Evolutionary conservation across 208 protist genomes (phyloP).

Genomic region (Acanthamoeba royreba): DNA sequence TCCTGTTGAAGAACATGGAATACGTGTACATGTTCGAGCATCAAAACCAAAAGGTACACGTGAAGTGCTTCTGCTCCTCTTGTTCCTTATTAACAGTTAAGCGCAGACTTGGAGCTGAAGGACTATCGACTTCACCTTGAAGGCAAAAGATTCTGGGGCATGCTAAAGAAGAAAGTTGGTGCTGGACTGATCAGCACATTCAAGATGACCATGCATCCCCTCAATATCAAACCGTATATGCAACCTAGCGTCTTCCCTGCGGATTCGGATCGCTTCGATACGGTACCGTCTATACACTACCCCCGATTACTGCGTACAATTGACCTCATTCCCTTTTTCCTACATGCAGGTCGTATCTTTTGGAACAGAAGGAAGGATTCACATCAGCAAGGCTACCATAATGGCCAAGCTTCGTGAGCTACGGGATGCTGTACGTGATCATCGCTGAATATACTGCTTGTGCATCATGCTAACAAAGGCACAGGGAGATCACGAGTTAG

Average conservation of each 20-base stretch:
- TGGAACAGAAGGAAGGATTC: background rate
- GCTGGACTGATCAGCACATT: background rate
- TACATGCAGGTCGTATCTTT: background rate
- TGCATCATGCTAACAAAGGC: no score
- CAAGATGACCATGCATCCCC: background rate
- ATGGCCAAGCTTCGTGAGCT: background rate
- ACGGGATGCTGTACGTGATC: background rate
- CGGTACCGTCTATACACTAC: no score
- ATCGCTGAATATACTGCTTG: background rate
- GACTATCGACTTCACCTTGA: background rate
- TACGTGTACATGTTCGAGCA: background rate
- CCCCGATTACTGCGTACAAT: background rate
- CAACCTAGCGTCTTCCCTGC: background rate
- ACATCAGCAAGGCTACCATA: conserved; percentile 23
- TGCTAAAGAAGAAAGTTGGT: background rate
- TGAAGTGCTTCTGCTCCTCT: background rate
- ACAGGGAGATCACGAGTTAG: background rate
- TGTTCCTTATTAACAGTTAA: background rate
- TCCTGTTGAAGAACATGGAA: background rate
- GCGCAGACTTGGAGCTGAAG: background rate
- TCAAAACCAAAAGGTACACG: background rate
- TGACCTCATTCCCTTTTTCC: background rate
- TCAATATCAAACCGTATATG: conserved; percentile 4
- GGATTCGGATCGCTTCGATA: background rate
- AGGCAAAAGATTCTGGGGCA: background rate